Percentiles rank a stretch among this genome's conserved stretches.
Evolutionary conservation across 352 stramenopile species (phyloP).

Genomic region (Phytophthora megakarya): DNA sequence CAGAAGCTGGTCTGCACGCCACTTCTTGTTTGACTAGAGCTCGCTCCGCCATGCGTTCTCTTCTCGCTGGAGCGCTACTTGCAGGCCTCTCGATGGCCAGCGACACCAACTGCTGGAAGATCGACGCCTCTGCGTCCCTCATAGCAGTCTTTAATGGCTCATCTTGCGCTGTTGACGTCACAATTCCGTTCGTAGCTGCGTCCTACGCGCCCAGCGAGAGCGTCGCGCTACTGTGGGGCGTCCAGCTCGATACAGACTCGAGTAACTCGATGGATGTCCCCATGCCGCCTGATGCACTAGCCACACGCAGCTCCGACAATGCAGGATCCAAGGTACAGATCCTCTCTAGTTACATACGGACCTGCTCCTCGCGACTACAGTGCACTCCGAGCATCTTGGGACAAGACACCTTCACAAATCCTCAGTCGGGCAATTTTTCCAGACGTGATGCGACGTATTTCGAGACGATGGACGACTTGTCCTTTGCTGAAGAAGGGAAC

Average conservation of each 20-base stretch:
- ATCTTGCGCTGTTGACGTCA: slow-evolving; percentile 41
- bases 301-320: slow-evolving; percentile 40
- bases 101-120: slow-evolving; percentile 44
- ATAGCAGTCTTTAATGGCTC: slow-evolving; percentile 28
- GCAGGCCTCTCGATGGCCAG: background rate
- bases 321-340: slow-evolving; percentile 45
- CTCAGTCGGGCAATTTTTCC: slow-evolving; percentile 55
- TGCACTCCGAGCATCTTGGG: slow-evolving; percentile 42
- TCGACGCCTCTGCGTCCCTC: slow-evolving; percentile 31
- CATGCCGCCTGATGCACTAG: slow-evolving; percentile 38
- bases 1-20: slow-evolving; percentile 27
- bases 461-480: slow-evolving; percentile 40
- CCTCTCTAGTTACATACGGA: slow-evolving; percentile 47
- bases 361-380: slow-evolving; percentile 35
- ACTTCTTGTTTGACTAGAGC: slow-evolving; percentile 23
- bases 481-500: slow-evolving; percentile 39
- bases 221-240: slow-evolving; percentile 52
- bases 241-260: slow-evolving; percentile 34
- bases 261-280: slow-evolving; percentile 54
- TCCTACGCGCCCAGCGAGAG: slow-evolving; percentile 45
- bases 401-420: slow-evolving; percentile 23
- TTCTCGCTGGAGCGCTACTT: slow-evolving; percentile 16
- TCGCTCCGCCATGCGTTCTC: slow-evolving; percentile 16
- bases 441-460: slow-evolving; percentile 42
- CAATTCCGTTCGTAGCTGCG: slow-evolving; percentile 36